Base-by-base conservation (phyloP, 768 basidiomycete genomes). In the Phanerochaete sordida region DNA sequence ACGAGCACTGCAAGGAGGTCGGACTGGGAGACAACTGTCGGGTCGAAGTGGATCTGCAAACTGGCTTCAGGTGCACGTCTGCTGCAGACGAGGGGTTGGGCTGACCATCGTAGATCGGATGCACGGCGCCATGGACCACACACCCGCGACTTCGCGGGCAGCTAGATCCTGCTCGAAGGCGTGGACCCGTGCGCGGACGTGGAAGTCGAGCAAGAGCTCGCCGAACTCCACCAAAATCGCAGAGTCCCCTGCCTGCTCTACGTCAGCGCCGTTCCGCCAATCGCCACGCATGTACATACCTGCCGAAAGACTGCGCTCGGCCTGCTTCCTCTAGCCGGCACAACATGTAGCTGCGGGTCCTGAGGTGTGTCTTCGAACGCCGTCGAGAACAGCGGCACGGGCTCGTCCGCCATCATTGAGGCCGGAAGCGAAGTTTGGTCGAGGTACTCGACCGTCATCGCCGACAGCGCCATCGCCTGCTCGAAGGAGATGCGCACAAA, bases 191-290 rank as follows among this genome's bases (percentile, higher is more conserved):
- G 84, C 84, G 1, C 87, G 79, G 12, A 83, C 65, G 23, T 75
- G 63, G 45, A 86, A 77, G 56, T 84, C 82, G 0, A 87, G 73
- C 26, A 67, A 71, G 80, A 84, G 81, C 1, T 69, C 65, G 0
- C 87, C 87, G 62, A 84, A 87, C 60, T 88, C 87, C 12, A 87
- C 77, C 1, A 87, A 76, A 49, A 90, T 82, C 0, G 81, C 79
- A 0, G 80, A 79, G 63, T 88, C 87, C 0, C 87, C 87, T 1
- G 85, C 85, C 84, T 85, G 50, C 12, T 2, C 1, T 35, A 50
- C 44, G 37, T 28, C 46, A 19, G 24, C 26, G 16, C 30, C 23
- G 7, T 50, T 37, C 12, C n/a, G 12, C 2, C 39, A 49, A 28
- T 27, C 2, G 1, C 13, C 31, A 37, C 23, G 23, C 12, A 43